Evolutionary conservation across 176 grass and related monocot genomes (phyloP).

Genomic region (Musa troglodytarum): DNA sequence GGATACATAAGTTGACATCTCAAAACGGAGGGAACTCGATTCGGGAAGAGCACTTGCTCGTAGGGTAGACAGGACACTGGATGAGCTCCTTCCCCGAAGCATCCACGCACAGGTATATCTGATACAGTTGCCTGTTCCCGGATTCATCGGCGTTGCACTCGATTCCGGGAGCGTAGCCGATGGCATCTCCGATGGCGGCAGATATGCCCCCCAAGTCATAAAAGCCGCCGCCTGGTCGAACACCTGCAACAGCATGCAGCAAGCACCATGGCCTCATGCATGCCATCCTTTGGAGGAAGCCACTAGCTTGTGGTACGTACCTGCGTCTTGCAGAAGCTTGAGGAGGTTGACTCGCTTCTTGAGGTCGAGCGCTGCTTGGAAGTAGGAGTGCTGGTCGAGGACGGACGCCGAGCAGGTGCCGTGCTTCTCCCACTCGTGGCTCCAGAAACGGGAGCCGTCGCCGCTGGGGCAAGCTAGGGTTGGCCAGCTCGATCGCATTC

Average conservation of each 20-base stretch:
- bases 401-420: slow-evolving; percentile 57
- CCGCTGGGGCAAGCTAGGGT: slow-evolving; percentile 64
- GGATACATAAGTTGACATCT: no score
- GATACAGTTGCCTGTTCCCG: slow-evolving; percentile 73
- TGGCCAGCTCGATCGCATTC: slow-evolving; percentile 49
- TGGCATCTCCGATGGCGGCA: slow-evolving; percentile 31
- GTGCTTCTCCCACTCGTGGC: slow-evolving; percentile 93
- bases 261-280: no score
- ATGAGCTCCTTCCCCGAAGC: slow-evolving; percentile 32
- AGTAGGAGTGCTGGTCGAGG: slow-evolving; percentile 70
- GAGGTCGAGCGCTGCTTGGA: slow-evolving; percentile 52
- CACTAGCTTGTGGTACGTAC: background rate
- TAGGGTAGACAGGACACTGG: slow-evolving; percentile 51
- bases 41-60: slow-evolving; percentile 29
- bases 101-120: slow-evolving; percentile 79
- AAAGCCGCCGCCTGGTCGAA: slow-evolving; percentile 42
- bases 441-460: slow-evolving; percentile 68
- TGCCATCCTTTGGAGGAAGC: no score
- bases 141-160: slow-evolving; percentile 78
- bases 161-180: slow-evolving; percentile 40
- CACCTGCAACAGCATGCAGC: slow-evolving; percentile 9
- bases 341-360: slow-evolving; percentile 43
- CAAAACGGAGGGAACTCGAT: slow-evolving; percentile 73
- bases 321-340: slow-evolving; percentile 22
- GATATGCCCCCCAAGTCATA: slow-evolving; percentile 41